Conservation (phyloP, 306 rosid species). For the Medicago ruthenica region DNA sequence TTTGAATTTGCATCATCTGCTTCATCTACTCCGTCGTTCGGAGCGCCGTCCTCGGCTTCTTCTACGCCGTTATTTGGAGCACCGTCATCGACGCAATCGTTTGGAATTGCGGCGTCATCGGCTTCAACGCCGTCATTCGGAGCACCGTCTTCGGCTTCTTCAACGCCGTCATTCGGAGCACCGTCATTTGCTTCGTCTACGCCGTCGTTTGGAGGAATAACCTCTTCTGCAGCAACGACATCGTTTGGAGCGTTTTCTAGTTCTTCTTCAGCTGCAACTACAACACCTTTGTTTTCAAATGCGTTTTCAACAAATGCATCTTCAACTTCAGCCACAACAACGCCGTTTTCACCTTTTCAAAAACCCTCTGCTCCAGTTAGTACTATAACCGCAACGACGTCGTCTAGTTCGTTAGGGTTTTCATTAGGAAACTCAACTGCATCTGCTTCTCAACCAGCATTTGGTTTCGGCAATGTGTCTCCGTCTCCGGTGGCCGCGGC, state of each 20-base stretch:
- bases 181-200: slow-evolving; percentile 19
- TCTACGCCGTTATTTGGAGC: slow-evolving; percentile 13
- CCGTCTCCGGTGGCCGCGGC: slow-evolving; percentile 40
- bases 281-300: no score
- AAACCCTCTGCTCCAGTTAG: slow-evolving; percentile 50
- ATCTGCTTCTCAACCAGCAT: slow-evolving; percentile 60
- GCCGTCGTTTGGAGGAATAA: slow-evolving; percentile 21
- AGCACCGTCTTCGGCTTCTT: slow-evolving; percentile 21
- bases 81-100: slow-evolving; percentile 21
- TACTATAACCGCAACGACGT: slow-evolving; percentile 47
- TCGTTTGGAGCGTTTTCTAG: no score
- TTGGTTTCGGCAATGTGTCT: slow-evolving; percentile 53
- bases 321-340: no score
- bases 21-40: slow-evolving; percentile 22
- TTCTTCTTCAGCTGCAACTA: no score
- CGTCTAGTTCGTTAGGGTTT: slow-evolving; percentile 52
- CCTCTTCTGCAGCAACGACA: slow-evolving; percentile 32
- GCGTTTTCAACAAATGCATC: no score
- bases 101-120: not conserved
- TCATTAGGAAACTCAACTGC: slow-evolving; percentile 58
- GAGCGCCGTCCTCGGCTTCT: slow-evolving; percentile 25
- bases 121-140: slow-evolving; percentile 14
- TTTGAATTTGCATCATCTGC: slow-evolving; percentile 32
- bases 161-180: slow-evolving; percentile 11
- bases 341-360: slow-evolving; percentile 46